A percentile compares a stretch with the other conserved stretches of the same genome.
phyloP scores from a whole-genome alignment of 192 early-diverging fungal genomes.

The Haplosporangium gracile region DNA sequence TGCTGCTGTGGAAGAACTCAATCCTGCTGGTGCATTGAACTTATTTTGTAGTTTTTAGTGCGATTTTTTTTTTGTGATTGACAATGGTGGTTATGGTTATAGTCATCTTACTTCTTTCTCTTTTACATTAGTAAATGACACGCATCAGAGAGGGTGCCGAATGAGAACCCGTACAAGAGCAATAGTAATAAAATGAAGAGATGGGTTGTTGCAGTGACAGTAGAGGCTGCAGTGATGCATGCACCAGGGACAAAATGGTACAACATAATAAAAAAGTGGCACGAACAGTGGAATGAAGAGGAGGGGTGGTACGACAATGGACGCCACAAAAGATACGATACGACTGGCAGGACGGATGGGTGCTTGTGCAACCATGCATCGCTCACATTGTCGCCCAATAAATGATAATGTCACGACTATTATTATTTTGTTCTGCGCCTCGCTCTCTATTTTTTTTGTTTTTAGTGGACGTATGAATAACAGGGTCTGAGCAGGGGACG shows the following conservation, averaged over 20 bases:
- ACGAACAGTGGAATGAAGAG: background rate
- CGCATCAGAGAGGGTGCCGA: background rate
- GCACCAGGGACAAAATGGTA: background rate
- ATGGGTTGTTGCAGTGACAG: background rate
- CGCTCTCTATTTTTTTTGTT: background rate
- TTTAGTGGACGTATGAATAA: background rate
- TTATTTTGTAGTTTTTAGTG: background rate
- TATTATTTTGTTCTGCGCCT: background rate
- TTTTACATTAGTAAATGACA: background rate
- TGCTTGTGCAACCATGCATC: slow-evolving; percentile 6
- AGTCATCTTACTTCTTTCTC: background rate
- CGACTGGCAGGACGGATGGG: too few relatives aligned
- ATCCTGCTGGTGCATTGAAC: background rate
- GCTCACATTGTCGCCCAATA: slow-evolving; percentile 5
- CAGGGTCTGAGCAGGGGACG: background rate
- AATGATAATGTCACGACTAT: slow-evolving; percentile 5
- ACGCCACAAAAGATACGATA: too few relatives aligned
- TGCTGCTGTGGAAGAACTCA: slow-evolving; percentile 1
- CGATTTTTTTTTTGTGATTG: background rate
- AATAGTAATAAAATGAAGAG: background rate
- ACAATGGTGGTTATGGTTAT: background rate
- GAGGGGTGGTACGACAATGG: too few relatives aligned
- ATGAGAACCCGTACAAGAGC: background rate
- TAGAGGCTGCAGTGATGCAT: background rate
- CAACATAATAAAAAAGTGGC: background rate